Evolutionary conservation across 257 asterid genomes (phyloP), one percentile per base, ranked within the genome.

Genomic region (Knoxia roxburghii): DNA sequence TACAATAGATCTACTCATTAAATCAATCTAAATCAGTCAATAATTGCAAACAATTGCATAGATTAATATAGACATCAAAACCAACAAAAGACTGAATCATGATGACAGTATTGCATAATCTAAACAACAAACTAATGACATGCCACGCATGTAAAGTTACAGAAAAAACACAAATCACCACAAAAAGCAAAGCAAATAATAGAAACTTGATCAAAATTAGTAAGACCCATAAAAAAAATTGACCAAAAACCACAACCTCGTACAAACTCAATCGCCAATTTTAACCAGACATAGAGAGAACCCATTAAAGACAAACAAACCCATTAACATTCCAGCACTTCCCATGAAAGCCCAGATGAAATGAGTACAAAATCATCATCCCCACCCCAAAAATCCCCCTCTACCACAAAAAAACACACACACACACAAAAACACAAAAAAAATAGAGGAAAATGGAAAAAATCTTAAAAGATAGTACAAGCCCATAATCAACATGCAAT

Each of bases 301-400:
- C 69, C 65, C 76, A 75, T 60, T 41, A 62, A 59, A 56, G 55
- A 61, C 3, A 26, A 40, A 60, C 55, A 68, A 83, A 63, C 69
- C 67, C 73, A 68, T 43, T 21, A 30, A 56, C 73, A 72, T 54
- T 64, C 51, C 68, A 71, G 37, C 77, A 68, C 54, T 66, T 69
- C 57, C 68, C 35, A 41, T 17, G 2, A 26, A 13, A 48, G 23
- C 23, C 17, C 62, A 48, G 23, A 26, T 20, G 29, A 30, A 50
- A 29, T 13, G 11, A 52, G 7, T 3, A 18, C n/a, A 26, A 43
- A 29, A 40, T 35, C 61, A 72, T 64, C 60, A 63, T 33, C 17
- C 65, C 9, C 73, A 78, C 68, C 68, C 66, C 61, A 52, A 68
- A 46, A 7, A 20, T 10, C 21, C 35, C 0, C 12, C 15, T 35